Conservation (phyloP, 805 yeast species). For the Cyberlindnera mycetangii region DNA sequence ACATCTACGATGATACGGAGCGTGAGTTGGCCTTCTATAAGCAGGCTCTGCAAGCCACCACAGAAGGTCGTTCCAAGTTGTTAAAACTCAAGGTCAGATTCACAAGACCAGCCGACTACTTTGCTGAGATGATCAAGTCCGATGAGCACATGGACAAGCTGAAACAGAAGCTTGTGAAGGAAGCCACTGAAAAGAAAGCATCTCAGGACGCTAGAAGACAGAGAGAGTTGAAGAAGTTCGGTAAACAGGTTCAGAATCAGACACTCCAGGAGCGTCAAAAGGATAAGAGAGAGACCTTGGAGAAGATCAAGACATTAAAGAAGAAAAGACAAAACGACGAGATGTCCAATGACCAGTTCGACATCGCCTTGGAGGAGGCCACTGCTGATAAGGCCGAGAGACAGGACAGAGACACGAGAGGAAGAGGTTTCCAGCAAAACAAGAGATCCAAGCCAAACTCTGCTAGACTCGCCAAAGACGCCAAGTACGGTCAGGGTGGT, state of each 20-base stretch:
- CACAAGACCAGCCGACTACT: conserved; percentile 90
- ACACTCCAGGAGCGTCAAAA: conserved; percentile 91
- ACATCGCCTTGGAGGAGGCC: conserved; percentile 88
- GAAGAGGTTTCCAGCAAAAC: conserved; percentile 29
- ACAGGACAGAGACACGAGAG: conserved; percentile 29
- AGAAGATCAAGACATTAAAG: conserved; percentile 86
- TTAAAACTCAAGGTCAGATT: conserved; percentile 78
- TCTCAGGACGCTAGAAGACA: conserved; percentile 92
- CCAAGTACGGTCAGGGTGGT: conserved; percentile 78
- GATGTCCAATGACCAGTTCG: conserved; percentile 71
- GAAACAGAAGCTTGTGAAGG: conserved; percentile 74
- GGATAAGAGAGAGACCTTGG: conserved; percentile 87
- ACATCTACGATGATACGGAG: conserved; percentile 92
- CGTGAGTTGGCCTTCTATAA: conserved; percentile 94
- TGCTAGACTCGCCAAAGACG: conserved; percentile 67
- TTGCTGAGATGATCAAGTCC: conserved; percentile 97
- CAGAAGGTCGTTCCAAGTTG: conserved; percentile 63
- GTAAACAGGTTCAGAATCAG: conserved; percentile 94
- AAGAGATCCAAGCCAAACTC: conserved; percentile 55
- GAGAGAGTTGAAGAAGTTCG: conserved; percentile 92
- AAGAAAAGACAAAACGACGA: conserved; percentile 81
- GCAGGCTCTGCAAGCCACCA: conserved; percentile 86
- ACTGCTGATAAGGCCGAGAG: conserved; percentile 42
- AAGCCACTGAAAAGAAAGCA: conserved; percentile 82
- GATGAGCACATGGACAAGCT: conserved; percentile 98